These are phyloP conservation scores for Hypoxylon sp. DNA, from an alignment of 2,329 filamentous ascomycete species.

Conservation along the genomic window DNA sequence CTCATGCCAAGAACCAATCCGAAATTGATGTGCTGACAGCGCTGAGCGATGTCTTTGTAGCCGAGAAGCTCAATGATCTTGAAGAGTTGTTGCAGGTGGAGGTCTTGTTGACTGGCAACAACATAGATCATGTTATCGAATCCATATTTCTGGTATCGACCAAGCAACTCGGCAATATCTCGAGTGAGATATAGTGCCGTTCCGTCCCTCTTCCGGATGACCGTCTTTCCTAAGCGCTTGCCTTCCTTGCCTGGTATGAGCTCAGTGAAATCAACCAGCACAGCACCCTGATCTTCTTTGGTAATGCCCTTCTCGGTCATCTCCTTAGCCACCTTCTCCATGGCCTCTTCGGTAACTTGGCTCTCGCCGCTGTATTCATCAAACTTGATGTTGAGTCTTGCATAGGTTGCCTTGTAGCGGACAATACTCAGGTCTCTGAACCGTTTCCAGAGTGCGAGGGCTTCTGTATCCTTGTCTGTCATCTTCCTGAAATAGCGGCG, in stretches of 20 bases:
- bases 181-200: constrained; percentile 82
- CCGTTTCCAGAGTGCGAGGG: constrained; percentile 67
- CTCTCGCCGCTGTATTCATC: constrained; percentile 79
- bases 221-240: constrained; percentile 76
- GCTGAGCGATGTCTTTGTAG: constrained; percentile 73
- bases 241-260: constrained; percentile 73
- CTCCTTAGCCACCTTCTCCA: constrained; percentile 71
- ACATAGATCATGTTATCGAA: constrained; percentile 88
- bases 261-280: constrained; percentile 78
- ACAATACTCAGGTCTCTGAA: constrained; percentile 70
- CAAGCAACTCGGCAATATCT: constrained; percentile 79
- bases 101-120: constrained; percentile 76
- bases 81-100: constrained; percentile 80
- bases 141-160: constrained; percentile 68
- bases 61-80: constrained; percentile 81
- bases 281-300: constrained; percentile 77
- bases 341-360: constrained; percentile 74
- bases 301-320: constrained; percentile 74
- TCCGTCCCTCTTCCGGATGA: constrained; percentile 79
- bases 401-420: constrained; percentile 69
- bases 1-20: constrained; percentile 78
- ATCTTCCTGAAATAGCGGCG: constrained; percentile 72
- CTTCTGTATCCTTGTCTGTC: constrained; percentile 68
- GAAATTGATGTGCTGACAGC: constrained; percentile 81
- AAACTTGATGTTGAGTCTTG: constrained; percentile 70